Conservation (phyloP, 1,139 yeast species). For the Candida tropicalis region DNA sequence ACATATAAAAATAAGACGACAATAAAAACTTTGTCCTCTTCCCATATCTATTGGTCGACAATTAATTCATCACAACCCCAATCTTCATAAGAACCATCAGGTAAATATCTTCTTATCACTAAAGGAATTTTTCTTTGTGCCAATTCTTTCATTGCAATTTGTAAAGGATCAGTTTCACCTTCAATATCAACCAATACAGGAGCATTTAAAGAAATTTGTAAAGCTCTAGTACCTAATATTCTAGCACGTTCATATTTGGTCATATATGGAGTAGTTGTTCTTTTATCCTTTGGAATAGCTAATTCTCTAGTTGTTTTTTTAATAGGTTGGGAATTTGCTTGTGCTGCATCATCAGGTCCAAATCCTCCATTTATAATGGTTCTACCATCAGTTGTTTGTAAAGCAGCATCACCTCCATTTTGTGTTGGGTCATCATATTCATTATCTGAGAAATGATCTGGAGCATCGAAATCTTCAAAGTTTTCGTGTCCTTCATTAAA, state of each 20-base stretch:
- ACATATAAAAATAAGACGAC: background rate
- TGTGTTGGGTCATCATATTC: slow-evolving; percentile 38
- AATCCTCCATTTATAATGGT: slow-evolving; percentile 69
- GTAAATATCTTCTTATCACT: slow-evolving; percentile 92
- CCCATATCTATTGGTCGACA: slow-evolving; percentile 62
- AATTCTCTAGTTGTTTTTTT: slow-evolving; percentile 70
- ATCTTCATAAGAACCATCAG: slow-evolving; percentile 96
- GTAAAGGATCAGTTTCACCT: slow-evolving; percentile 99
- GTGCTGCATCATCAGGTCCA: slow-evolving; percentile 55
- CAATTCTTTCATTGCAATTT: slow-evolving; percentile 95
- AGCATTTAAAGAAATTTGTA: slow-evolving; percentile 96
- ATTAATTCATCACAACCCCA: slow-evolving; percentile 99
- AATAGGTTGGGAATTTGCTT: slow-evolving; percentile 40
- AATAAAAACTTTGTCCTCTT: background rate
- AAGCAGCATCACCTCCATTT: slow-evolving; percentile 46
- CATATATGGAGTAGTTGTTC: slow-evolving; percentile 98
- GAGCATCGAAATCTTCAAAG: slow-evolving; percentile 77
- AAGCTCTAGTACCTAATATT: slow-evolving; percentile 92
- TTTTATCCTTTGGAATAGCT: slow-evolving; percentile 84
- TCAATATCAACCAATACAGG: slow-evolving; percentile 97
- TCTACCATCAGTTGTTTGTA: slow-evolving; percentile 74
- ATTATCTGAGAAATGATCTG: slow-evolving; percentile 73
- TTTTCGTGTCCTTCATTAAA: slow-evolving; percentile 81
- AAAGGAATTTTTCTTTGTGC: slow-evolving; percentile 94
- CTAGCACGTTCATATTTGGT: slow-evolving; percentile 98